phyloP scores from a whole-genome alignment of 192 early-diverging fungal genomes.

The Allomyces macrogynus region DNA sequence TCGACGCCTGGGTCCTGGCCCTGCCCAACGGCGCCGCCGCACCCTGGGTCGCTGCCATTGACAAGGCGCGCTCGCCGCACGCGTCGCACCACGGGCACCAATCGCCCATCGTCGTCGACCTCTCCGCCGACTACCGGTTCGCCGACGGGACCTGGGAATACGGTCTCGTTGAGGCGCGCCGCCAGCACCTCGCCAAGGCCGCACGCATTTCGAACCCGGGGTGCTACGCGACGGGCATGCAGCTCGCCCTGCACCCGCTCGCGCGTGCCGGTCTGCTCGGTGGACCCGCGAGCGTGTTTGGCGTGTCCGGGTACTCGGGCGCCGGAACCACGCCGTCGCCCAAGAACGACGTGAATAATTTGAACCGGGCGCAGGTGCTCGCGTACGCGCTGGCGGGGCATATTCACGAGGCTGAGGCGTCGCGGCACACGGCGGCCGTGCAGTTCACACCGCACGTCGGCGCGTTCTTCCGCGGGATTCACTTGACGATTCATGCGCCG shows the following conservation, averaged over 20 bases:
- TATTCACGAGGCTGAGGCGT: slow-evolving; percentile 89
- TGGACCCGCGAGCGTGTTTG: slow-evolving; percentile 59
- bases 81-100: slow-evolving; percentile 22
- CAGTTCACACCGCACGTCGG: slow-evolving; percentile 15
- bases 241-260: slow-evolving; percentile 72
- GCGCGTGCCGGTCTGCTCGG: slow-evolving; percentile 14
- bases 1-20: slow-evolving; percentile 91
- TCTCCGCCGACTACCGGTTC: slow-evolving; percentile 88
- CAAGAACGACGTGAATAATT: slow-evolving; percentile 77
- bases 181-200: slow-evolving; percentile 35
- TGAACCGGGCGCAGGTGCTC: slow-evolving; percentile 66
- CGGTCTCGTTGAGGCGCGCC: slow-evolving; percentile 60
- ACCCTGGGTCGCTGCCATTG: slow-evolving; percentile 74
- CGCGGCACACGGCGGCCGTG: slow-evolving; percentile 34
- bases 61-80: slow-evolving; percentile 11
- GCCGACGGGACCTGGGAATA: slow-evolving; percentile 56
- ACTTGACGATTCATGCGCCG: slow-evolving; percentile 73
- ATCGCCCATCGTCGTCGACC: slow-evolving; percentile 59
- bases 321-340: slow-evolving; percentile 92
- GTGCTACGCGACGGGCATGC: slow-evolving; percentile 95
- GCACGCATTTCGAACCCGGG: slow-evolving; percentile 84
- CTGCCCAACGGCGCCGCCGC: slow-evolving; percentile 85
- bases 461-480: slow-evolving; percentile 53
- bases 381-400: slow-evolving; percentile 83
- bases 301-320: slow-evolving; percentile 95